Base-by-base conservation (phyloP, 306 rosid genomes). In the Geum urbanum region DNA sequence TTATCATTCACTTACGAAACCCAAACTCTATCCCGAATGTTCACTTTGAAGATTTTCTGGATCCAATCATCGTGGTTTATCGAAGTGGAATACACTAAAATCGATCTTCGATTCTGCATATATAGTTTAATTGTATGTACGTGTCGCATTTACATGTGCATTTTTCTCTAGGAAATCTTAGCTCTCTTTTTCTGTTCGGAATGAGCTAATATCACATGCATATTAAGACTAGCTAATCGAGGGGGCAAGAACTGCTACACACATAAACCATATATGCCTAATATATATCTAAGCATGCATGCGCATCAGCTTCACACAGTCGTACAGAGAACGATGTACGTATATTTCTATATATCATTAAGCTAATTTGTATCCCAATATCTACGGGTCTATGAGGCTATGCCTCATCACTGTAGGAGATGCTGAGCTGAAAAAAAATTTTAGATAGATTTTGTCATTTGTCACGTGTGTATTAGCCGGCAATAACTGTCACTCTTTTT, bases 41-140 rank as follows among this genome's bases (percentile, higher is more conserved):
- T 65, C 54, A 65, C 22, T 49, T 49, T 47, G 18, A 63, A 11
- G 11, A 40, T 37, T 60, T 64, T 52, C 63, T 65, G 46, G 37
- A 32, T 32, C 37, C 37, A 4, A 35, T 41, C 32, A 5, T 74
- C 63, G 61, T 76, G 79, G 78, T 80, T 78, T 40, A 55, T 69
- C 75, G 86, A 79, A 71, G 82, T 72, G 87, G 77, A 76, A 78
- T 65, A 78, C 84, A 73, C 73, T 75, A 60, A 27, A 40, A 53
- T 12, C 18, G 7, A 40, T 40, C 18, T 35, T 15, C n/a, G n/a
- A n/a, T n/a, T n/a, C 58, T 32, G 37, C 37, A 32, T 32, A 2
- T 32, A 19, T 53, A 19, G 14, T 20, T 54, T 63, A 63, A 16
- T 40, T 63, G 11, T 7, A 56, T 41, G 50, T n/a, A 52, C 18